phyloP scores from a whole-genome alignment of 169 alveolate genomes.

The Plasmodium billcollinsi region DNA sequence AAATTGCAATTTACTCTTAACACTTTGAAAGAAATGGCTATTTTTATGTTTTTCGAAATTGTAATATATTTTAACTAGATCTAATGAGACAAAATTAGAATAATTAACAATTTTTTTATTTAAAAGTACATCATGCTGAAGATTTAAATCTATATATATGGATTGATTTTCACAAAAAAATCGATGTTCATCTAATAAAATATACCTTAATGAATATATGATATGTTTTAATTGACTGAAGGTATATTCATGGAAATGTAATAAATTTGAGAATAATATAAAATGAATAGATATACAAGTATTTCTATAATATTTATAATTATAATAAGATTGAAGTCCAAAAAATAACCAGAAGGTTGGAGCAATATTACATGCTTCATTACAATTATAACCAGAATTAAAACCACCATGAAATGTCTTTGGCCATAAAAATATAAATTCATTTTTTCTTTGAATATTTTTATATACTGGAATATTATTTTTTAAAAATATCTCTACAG shows the following conservation, averaged over 20 bases:
- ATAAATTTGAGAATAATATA: constrained; percentile 76
- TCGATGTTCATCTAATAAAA: constrained; percentile 53
- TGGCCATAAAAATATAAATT: constrained; percentile 93
- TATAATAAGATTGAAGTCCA: constrained; percentile 83
- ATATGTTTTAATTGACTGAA: constrained; percentile 60
- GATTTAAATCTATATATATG: constrained; percentile 29
- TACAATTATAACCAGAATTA: constrained; percentile 94
- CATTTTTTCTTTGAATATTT: constrained; percentile 91
- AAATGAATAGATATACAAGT: constrained; percentile 86
- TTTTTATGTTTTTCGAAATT: constrained; percentile 44
- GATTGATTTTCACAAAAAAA: constrained; percentile 45
- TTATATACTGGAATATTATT: constrained; percentile 89
- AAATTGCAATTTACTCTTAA: constrained; percentile 47
- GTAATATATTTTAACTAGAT: constrained; percentile 26
- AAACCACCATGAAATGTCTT: constrained; percentile 95
- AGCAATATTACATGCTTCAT: constrained; percentile 97
- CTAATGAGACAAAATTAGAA: constrained; percentile 22
- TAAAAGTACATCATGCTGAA: constrained; percentile 55
- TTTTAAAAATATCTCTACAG: constrained; percentile 89
- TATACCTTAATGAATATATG: constrained; percentile 32
- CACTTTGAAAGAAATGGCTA: constrained; percentile 33
- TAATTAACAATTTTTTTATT: constrained; percentile 41
- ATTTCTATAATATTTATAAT: constrained; percentile 83
- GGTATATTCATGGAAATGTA: constrained; percentile 62
- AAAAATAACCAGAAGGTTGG: constrained; percentile 91